Conservation (phyloP, 2,329 filamentous ascomycete species). For the Westerdykella aurantiaca region DNA sequence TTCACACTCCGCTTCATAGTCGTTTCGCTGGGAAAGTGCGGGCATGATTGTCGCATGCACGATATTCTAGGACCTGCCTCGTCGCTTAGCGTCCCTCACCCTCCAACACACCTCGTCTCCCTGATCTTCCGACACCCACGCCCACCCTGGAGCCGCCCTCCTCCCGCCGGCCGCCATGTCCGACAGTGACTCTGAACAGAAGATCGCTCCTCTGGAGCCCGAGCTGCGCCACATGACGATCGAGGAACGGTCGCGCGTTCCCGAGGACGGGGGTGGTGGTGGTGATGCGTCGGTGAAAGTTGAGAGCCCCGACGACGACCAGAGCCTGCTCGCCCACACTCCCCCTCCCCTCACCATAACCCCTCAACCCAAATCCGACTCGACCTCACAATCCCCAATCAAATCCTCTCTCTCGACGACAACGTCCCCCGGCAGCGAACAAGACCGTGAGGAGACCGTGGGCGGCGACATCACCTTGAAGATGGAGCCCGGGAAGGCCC, state of each 20-base stretch:
- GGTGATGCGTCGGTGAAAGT: constrained; percentile 27
- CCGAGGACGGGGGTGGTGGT: constrained; percentile 9
- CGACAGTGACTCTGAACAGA: constrained; percentile 30
- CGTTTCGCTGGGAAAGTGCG: neutral
- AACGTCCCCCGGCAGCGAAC: constrained; percentile 33
- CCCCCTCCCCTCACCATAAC: constrained; percentile 25
- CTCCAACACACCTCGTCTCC: constrained; percentile 17
- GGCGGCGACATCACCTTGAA: constrained; percentile 59
- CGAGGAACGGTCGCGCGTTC: constrained; percentile 34
- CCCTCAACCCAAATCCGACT: constrained; percentile 26
- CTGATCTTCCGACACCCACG: constrained; percentile 11
- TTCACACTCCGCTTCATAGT: no score
- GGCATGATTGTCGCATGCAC: constrained; percentile 14
- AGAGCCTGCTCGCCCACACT: constrained; percentile 10
- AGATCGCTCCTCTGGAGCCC: constrained; percentile 37
- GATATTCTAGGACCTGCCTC: constrained; percentile 16
- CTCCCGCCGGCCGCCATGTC: constrained; percentile 31
- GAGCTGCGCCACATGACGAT: constrained; percentile 44
- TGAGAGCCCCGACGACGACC: constrained; percentile 13
- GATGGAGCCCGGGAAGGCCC: constrained; percentile 58
- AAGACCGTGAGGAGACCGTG: constrained; percentile 49
- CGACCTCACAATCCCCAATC: constrained; percentile 3
- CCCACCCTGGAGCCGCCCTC: constrained; percentile 12
- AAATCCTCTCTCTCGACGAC: constrained; percentile 18
- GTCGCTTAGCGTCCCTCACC: constrained; percentile 27